These are phyloP conservation scores for Otatea glauca DNA, from an alignment of 176 grass and related monocot species.

Conservation along the genomic window DNA sequence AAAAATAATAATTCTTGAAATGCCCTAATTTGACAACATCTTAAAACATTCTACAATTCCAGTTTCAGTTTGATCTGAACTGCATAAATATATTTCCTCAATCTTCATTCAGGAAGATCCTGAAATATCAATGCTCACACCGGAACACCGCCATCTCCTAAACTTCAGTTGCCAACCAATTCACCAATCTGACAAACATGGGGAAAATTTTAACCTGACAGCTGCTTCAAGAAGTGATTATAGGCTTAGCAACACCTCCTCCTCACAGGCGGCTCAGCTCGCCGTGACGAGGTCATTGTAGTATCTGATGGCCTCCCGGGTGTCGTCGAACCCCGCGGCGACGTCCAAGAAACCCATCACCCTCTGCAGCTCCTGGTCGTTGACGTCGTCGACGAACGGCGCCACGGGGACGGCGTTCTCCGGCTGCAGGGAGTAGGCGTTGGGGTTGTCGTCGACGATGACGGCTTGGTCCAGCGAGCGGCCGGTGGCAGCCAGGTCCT, in stretches of 20 bases:
- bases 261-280: neutral
- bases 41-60: neutral
- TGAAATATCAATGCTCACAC: neutral
- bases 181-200: neutral
- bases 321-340: constrained; percentile 54
- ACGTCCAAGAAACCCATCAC: constrained; percentile 67
- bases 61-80: neutral
- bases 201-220: neutral
- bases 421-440: constrained; percentile 75
- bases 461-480: constrained; percentile 55
- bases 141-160: neutral
- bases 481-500: constrained; percentile 75
- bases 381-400: constrained; percentile 70
- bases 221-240: neutral
- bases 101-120: constrained; percentile 23
- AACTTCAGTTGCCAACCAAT: neutral
- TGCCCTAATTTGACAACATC: neutral
- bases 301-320: constrained; percentile 64
- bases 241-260: neutral
- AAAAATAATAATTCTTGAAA: neutral
- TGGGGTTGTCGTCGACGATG: constrained; percentile 93
- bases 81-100: neutral
- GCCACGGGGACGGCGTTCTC: constrained; percentile 72
- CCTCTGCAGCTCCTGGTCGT: constrained; percentile 69
- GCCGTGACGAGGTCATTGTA: constrained; percentile 41